Percentiles rank a stretch among this genome's conserved stretches.
Conservation (phyloP, 78 protist genomes). For the Goniomonas avonlea region DNA sequence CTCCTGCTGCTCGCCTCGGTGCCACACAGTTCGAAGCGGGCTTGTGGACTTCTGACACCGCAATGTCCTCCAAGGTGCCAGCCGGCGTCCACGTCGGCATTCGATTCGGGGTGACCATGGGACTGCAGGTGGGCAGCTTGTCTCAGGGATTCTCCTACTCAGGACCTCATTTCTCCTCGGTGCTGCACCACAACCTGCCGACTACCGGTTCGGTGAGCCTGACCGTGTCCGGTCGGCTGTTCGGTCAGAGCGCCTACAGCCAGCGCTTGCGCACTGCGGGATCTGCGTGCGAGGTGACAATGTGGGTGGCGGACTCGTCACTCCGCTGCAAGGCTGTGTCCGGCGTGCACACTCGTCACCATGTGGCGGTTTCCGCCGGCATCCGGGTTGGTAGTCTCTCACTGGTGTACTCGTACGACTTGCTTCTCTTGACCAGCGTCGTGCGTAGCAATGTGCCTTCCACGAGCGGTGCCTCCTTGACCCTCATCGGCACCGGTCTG, state of each 20-base stretch:
- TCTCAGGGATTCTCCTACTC: no score
- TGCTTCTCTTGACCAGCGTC: background rate
- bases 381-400: background rate
- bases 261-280: background rate
- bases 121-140: no score
- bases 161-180: no score
- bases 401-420: background rate
- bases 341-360: background rate
- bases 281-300: background rate
- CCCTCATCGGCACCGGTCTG: no score
- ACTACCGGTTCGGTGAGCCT: background rate
- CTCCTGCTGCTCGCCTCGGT: no score
- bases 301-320: background rate
- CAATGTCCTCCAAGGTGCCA: no score
- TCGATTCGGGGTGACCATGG: no score
- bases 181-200: no score
- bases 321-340: background rate
- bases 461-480: no score
- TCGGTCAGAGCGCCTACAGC: background rate
- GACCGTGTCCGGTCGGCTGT: background rate
- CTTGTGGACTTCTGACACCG: no score
- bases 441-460: background rate
- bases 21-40: no score
- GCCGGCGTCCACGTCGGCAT: no score
- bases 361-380: background rate